Evolutionary conservation across 192 early-diverging fungal genomes (phyloP).

Genomic region (Obelidium mucronatum): DNA sequence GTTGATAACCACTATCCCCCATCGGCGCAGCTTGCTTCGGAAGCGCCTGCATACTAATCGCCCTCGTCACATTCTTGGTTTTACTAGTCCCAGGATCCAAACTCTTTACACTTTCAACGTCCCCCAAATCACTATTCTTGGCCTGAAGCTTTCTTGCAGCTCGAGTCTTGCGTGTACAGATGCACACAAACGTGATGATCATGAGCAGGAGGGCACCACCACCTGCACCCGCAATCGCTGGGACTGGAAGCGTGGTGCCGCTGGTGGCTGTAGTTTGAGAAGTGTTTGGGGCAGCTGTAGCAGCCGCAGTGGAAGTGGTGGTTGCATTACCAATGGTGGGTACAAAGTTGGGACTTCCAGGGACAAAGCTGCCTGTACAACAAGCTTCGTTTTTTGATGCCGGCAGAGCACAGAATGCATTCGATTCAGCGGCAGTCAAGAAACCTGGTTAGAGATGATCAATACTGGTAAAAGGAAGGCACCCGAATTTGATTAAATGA

Average conservation of each 20-base stretch:
- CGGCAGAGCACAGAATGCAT: too few species aligned
- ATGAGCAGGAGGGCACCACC: neutral
- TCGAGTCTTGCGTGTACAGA: neutral
- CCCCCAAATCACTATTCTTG: neutral
- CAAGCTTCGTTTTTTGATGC: neutral
- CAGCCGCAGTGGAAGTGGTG: neutral
- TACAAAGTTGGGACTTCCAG: neutral
- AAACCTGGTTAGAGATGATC: too few species aligned
- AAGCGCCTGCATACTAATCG: neutral
- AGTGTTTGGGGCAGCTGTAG: neutral
- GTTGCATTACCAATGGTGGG: neutral
- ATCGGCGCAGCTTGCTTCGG: neutral
- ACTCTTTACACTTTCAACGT: neutral
- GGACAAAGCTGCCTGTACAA: neutral
- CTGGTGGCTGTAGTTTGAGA: neutral
- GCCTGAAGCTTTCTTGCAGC: neutral
- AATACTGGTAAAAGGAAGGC: too few species aligned
- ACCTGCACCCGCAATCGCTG: conserved; percentile 9
- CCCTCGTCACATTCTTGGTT: neutral
- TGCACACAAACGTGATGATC: neutral
- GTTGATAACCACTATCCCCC: neutral
- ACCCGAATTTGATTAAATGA: too few species aligned
- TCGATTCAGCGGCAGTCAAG: too few species aligned
- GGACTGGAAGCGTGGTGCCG: neutral
- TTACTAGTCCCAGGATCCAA: too few species aligned